Conservation (phyloP, 73 alveolate species). For the Tetrahymena elliotti region DNA sequence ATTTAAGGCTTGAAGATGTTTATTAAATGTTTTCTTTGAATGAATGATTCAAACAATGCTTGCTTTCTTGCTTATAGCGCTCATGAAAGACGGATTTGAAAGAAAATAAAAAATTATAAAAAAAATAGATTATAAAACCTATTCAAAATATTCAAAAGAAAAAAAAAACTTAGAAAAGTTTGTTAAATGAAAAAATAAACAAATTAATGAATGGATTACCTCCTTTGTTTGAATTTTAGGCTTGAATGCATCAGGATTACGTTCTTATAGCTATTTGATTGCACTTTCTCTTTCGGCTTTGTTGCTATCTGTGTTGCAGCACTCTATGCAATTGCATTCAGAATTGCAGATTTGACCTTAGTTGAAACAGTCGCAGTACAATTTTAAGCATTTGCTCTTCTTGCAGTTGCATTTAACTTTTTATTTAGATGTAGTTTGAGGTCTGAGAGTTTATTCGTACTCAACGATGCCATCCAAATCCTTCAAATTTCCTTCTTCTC, state of each 20-base stretch:
- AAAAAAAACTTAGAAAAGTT: too few species aligned
- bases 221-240: conserved; percentile 51
- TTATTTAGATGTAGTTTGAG: not conserved
- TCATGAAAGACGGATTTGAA: too few species aligned
- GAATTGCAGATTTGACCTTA: conserved; percentile 47
- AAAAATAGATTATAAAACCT: not conserved
- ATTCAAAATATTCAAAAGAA: not conserved
- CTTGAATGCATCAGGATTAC: conserved; percentile 87
- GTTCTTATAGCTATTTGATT: conserved; percentile 66
- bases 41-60: too few species aligned
- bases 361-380: conserved; percentile 91
- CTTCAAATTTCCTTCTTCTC: not conserved
- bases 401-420: conserved; percentile 64
- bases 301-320: conserved; percentile 76
- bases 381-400: conserved; percentile 82
- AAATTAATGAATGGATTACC: not conserved
- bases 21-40: too few species aligned
- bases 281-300: conserved; percentile 60
- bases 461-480: not conserved
- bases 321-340: conserved; percentile 86
- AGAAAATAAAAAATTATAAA: too few species aligned
- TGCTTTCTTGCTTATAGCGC: too few species aligned
- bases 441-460: not conserved
- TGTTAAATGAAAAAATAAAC: not conserved
- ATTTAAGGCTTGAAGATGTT: too few species aligned